These are phyloP conservation scores for Trichosanthes cucumerina DNA, from an alignment of 306 rosid genomes.

Conservation along the genomic window DNA sequence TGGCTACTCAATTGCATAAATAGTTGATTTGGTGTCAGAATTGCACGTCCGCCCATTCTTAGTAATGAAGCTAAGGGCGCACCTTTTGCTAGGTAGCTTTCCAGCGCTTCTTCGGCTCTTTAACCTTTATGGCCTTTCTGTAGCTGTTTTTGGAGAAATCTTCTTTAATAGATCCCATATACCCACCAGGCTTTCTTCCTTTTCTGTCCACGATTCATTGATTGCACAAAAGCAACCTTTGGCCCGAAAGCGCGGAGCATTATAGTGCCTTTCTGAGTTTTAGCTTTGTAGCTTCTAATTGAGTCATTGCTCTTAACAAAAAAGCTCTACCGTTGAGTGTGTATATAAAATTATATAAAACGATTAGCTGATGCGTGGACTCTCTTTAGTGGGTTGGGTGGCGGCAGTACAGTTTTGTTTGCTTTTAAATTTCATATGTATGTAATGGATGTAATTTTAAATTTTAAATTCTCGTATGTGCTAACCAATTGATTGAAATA, in stretches of 20 bases:
- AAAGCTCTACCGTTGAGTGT: background rate
- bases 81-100: constrained; percentile 9
- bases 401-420: background rate
- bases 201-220: constrained; percentile 8
- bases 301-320: background rate
- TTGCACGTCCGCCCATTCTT: constrained; percentile 16
- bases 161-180: constrained; percentile 1
- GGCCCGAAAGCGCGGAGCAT: constrained; percentile 7
- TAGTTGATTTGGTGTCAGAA: constrained; percentile 29
- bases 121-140: constrained; percentile 3
- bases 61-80: constrained; percentile 20
- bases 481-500: background rate
- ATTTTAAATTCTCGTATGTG: background rate
- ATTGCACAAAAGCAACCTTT: constrained; percentile 9
- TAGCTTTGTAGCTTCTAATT: background rate
- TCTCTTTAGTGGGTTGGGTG: background rate
- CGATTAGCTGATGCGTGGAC: background rate
- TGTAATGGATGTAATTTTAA: background rate
- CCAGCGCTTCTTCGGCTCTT: background rate
- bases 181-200: constrained; percentile 11
- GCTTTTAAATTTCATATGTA: background rate
- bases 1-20: constrained; percentile 2
- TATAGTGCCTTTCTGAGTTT: constrained; percentile 10
- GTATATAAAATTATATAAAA: background rate
- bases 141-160: constrained; percentile 10